phyloP scores from a whole-genome alignment of 2,329 filamentous ascomycete genomes.

The Penicillium griseofulvum region DNA sequence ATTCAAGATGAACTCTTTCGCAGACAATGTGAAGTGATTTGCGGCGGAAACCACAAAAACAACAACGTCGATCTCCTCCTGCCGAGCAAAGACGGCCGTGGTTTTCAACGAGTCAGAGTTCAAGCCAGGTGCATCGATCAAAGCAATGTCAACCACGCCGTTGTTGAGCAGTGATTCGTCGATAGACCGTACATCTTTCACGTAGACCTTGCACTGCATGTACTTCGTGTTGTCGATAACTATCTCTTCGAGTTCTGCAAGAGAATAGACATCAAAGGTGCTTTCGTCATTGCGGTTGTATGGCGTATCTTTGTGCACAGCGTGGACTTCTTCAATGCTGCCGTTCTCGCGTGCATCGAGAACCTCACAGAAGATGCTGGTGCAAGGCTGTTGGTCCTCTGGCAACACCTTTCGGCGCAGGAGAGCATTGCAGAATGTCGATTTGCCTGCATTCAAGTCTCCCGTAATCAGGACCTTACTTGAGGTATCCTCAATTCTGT shows the following conservation, averaged over 20 bases:
- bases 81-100: conserved; percentile 91
- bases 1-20: conserved; percentile 96
- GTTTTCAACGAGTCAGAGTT: conserved; percentile 97
- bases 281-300: conserved; percentile 92
- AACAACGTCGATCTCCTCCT: conserved; percentile 98
- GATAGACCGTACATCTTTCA: conserved; percentile 82
- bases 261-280: conserved; percentile 82
- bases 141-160: conserved; percentile 93
- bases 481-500: conserved; percentile 93
- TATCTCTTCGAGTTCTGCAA: conserved; percentile 79
- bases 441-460: conserved; percentile 95
- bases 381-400: conserved; percentile 97
- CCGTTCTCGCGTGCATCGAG: conserved; percentile 88
- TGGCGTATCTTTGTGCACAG: conserved; percentile 73
- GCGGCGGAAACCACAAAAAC: conserved; percentile 97
- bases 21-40: conserved; percentile 95
- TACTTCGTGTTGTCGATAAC: conserved; percentile 86
- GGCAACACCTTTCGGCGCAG: conserved; percentile 87
- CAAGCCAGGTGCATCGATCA: conserved; percentile 93
- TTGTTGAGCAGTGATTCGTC: conserved; percentile 96
- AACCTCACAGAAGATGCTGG: conserved; percentile 97
- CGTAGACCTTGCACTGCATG: conserved; percentile 94
- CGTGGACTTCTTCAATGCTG: conserved; percentile 91
- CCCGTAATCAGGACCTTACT: conserved; percentile 96
- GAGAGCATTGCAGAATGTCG: conserved; percentile 97